Percentiles rank a stretch among this genome's conserved stretches.
Evolutionary conservation across 768 basidiomycete species (phyloP).

Genomic region (Lanmaoa pseudosensibilis): DNA sequence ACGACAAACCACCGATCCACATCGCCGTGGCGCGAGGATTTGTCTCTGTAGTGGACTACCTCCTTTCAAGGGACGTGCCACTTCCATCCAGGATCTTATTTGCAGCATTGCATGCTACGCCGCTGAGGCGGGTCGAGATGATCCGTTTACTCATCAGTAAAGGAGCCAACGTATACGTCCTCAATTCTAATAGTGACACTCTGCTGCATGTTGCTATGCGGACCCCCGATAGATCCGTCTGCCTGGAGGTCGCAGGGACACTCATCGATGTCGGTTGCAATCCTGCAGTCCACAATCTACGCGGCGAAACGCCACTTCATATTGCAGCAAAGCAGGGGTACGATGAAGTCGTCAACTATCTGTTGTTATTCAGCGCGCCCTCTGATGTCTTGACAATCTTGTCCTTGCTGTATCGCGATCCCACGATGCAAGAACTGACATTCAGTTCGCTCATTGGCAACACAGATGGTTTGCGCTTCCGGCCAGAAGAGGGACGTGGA

Average conservation of each 20-base stretch:
- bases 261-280: background rate
- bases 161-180: background rate
- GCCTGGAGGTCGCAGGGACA: background rate
- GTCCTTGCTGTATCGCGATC: background rate
- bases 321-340: background rate
- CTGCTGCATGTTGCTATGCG: too few species aligned
- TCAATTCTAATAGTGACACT: background rate
- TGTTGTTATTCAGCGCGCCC: background rate
- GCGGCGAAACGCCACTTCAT: background rate
- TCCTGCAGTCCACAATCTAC: background rate
- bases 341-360: background rate
- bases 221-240: too few species aligned
- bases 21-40: background rate
- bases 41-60: background rate
- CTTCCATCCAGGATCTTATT: conserved; percentile 3
- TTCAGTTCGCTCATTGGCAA: background rate
- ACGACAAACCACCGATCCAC: background rate
- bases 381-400: background rate
- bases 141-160: background rate
- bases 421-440: background rate
- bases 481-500: background rate
- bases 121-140: background rate
- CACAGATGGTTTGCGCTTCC: background rate
- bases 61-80: background rate
- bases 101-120: background rate